phyloP scores from a whole-genome alignment of 1,139 yeast species.

The Candida neerlandica region DNA sequence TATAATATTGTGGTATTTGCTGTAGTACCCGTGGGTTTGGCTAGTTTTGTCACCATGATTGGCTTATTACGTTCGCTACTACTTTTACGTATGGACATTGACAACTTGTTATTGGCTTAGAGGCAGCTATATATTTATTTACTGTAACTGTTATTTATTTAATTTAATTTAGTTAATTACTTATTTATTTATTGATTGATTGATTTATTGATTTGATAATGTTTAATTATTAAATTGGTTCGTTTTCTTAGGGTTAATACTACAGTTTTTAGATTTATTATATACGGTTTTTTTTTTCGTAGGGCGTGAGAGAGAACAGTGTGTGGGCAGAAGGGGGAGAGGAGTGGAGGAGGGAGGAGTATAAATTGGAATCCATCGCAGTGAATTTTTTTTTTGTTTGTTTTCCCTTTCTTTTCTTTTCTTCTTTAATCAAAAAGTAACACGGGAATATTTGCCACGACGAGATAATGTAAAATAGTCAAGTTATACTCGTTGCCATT shows the following conservation, averaged over 20 bases:
- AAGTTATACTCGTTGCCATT: slow-evolving; percentile 72
- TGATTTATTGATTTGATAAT: too few species aligned
- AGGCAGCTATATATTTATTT: not conserved
- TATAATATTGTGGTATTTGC: slow-evolving; percentile 93
- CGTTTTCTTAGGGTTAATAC: not conserved
- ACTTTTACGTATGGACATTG: slow-evolving; percentile 74
- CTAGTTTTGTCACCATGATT: slow-evolving; percentile 90
- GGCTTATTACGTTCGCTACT: slow-evolving; percentile 74
- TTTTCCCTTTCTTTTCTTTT: slow-evolving; percentile 13
- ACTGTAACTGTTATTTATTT: not conserved
- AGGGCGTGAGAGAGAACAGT: too few species aligned
- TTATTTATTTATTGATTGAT: not conserved
- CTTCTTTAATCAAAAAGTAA: slow-evolving; percentile 58
- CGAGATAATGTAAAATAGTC: slow-evolving; percentile 61
- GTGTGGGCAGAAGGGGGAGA: too few species aligned
- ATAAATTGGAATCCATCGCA: slow-evolving; percentile 5
- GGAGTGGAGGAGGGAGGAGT: too few species aligned
- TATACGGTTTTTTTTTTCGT: not conserved
- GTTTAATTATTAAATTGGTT: too few species aligned
- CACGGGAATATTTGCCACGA: slow-evolving; percentile 71
- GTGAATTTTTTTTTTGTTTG: slow-evolving; percentile 8
- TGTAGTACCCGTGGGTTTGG: slow-evolving; percentile 94
- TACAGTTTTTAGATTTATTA: slow-evolving; percentile 1
- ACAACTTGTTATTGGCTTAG: slow-evolving; percentile 22
- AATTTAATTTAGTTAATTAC: not conserved